Conservation (phyloP, 768 basidiomycete genomes). For the Lepiota venenata region DNA sequence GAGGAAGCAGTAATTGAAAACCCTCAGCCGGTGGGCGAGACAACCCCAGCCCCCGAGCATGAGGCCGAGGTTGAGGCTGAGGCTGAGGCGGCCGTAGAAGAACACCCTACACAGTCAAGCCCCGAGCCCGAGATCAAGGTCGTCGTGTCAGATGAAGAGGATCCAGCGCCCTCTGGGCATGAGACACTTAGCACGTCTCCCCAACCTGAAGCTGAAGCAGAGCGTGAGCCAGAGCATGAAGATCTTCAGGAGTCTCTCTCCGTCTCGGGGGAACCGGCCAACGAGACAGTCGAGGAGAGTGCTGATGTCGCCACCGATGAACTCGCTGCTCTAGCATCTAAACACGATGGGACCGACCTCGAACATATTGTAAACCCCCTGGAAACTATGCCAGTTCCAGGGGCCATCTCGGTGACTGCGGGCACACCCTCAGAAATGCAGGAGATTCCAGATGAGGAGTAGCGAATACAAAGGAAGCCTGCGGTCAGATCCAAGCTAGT, state of each 20-base stretch:
- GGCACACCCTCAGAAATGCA: slow-evolving; percentile 52
- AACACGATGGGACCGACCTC: slow-evolving; percentile 37
- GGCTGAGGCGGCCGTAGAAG: neutral
- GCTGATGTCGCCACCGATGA: slow-evolving; percentile 1
- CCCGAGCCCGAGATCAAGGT: neutral
- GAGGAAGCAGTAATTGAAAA: neutral
- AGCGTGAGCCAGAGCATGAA: slow-evolving; percentile 1
- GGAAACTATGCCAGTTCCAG: slow-evolving; percentile 39
- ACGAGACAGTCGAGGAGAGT: slow-evolving; percentile 7
- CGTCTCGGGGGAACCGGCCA: slow-evolving; percentile 1
- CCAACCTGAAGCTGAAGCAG: slow-evolving; percentile 5
- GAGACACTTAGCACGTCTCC: neutral
- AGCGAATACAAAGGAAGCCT: neutral
- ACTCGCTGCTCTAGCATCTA: neutral
- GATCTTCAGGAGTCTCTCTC: slow-evolving; percentile 5
- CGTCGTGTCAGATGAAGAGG: slow-evolving; percentile 1
- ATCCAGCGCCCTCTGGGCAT: neutral
- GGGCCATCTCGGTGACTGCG: slow-evolving; percentile 39
- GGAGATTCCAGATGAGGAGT: slow-evolving; percentile 48
- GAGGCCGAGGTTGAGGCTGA: neutral
- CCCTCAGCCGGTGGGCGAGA: neutral
- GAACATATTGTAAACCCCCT: slow-evolving; percentile 69
- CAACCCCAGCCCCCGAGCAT: neutral
- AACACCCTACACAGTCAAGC: neutral
- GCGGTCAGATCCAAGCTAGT: neutral